Conservation (phyloP, 495 filamentous ascomycete genomes). For the Staphylotrichum longicolle region DNA sequence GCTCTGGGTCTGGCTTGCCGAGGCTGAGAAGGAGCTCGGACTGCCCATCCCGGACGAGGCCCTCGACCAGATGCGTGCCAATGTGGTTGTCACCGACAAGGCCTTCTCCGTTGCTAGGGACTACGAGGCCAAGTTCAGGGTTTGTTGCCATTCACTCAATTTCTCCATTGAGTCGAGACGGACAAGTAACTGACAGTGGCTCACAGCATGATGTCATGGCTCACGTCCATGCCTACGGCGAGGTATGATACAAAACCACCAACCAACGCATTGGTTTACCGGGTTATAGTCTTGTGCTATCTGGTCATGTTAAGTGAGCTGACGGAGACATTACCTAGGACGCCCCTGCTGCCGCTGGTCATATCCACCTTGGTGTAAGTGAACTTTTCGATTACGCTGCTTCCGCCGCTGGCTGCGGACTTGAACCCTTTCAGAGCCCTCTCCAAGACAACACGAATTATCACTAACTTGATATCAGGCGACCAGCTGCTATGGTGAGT, state of each 20-base stretch:
- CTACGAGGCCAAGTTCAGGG: conserved; percentile 58
- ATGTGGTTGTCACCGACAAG: conserved; percentile 70
- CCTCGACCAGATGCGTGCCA: conserved; percentile 68
- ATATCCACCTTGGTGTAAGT: conserved; percentile 71
- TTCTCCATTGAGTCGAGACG: background rate
- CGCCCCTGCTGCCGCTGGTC: conserved; percentile 79
- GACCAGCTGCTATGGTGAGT: conserved; percentile 38
- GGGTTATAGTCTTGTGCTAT: no score
- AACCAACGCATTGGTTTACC: background rate
- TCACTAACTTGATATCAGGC: conserved; percentile 17
- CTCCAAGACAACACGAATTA: background rate
- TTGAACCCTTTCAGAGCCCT: background rate
- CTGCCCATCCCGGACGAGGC: conserved; percentile 66
- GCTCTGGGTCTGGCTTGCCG: conserved; percentile 82
- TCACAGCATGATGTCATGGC: conserved; percentile 60
- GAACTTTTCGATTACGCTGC: background rate
- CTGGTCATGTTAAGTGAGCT: background rate
- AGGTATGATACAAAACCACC: conserved; percentile 43
- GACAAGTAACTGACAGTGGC: conserved; percentile 2
- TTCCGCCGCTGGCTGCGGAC: background rate
- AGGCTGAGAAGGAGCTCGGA: conserved; percentile 71
- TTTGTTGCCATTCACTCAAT: background rate
- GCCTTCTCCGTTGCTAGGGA: conserved; percentile 73
- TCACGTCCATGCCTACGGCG: conserved; percentile 59
- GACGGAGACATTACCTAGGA: conserved; percentile 28